Base-by-base conservation (phyloP, 495 filamentous ascomycete species). In the Podospora pseudoanserina region DNA sequence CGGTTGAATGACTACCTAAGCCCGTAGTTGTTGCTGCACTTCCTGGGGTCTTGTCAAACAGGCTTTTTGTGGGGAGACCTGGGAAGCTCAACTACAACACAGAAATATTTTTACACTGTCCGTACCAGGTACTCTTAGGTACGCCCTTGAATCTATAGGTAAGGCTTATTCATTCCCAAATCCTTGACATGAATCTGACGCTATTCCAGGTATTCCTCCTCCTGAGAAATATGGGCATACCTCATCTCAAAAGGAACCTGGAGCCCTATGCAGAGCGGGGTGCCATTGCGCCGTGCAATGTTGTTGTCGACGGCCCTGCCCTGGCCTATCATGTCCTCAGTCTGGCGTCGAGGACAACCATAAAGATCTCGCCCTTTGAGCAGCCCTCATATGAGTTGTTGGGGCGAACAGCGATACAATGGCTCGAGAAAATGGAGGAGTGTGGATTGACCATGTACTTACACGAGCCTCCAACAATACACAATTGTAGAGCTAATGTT, bases 301-400 rank as follows among this genome's bases (percentile, higher is more conserved):
- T 91, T 5, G 87, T 90, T 49, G 86, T 96, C 62, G 92, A 96
- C 70, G 92, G 92, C 0, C 91, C 92, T 0, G 88, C 85, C 15
- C 80, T 96, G 20, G 90, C 91, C 5, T 88, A 93, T 70, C 86
- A 91, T 72, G 79, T 94, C 53, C 86, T 89, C 59, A 76, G 84
- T 13, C 76, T 85, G 15, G 81, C 89, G 32, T 75, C 88, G 5
- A 77, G 73, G 5, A 75, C 76, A 57, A 81, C 76, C 56, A 76
- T 61, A 56, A 61, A 60, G 67, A 65, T 44, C 64, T 60, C 82
- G 75, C 79, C 79, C 73, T 60, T 79, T 83, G 72, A 87, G 2
- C 82, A 86, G 9, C 88, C 90, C 6, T 81, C 85, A 0, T 94
- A 93, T 73, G 69, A 79, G 3, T 76, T 85, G 53, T 79, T 95